A percentile compares a stretch with the other conserved stretches of the same genome.
These are phyloP conservation scores for Funneliformis geosporum DNA, from an alignment of 192 early-diverging fungal genomes.

Conservation along the genomic window DNA sequence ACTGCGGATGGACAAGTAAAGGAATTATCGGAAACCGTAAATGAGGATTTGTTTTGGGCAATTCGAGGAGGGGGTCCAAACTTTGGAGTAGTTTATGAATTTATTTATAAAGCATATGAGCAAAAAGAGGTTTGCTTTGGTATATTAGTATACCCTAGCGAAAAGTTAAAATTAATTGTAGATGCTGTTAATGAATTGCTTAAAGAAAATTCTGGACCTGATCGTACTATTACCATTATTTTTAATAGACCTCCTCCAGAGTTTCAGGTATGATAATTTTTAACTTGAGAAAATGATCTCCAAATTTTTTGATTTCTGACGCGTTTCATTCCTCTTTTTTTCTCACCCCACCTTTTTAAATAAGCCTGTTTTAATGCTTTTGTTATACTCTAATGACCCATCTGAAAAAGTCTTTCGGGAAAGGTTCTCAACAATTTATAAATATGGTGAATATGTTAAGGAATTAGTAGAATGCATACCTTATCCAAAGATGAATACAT, in stretches of 20 bases:
- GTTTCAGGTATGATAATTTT: neutral
- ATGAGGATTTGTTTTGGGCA: constrained; percentile 49
- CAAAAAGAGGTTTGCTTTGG: constrained; percentile 29
- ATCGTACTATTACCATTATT: neutral
- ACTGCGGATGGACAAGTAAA: constrained; percentile 42
- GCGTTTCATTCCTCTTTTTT: neutral
- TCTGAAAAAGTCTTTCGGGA: neutral
- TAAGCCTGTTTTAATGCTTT: neutral
- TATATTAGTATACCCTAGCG: constrained; percentile 1
- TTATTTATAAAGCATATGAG: constrained; percentile 34
- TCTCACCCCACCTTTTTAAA: no score
- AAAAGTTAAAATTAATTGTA: constrained; percentile 28
- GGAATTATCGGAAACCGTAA: constrained; percentile 33
- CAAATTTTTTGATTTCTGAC: neutral
- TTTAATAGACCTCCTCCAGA: neutral
- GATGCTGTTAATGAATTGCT: constrained; percentile 36
- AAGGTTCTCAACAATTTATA: neutral
- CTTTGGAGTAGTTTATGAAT: constrained; percentile 33
- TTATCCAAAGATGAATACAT: neutral
- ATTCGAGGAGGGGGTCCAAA: constrained; percentile 48
- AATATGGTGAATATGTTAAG: neutral
- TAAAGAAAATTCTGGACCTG: neutral
- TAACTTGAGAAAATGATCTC: neutral
- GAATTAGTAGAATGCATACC: neutral
- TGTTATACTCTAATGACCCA: neutral